Evolutionary conservation across 2,329 filamentous ascomycete genomes (phyloP), one percentile per base, ranked within the genome.

Genomic region (Gaeumannomyces tritici): DNA sequence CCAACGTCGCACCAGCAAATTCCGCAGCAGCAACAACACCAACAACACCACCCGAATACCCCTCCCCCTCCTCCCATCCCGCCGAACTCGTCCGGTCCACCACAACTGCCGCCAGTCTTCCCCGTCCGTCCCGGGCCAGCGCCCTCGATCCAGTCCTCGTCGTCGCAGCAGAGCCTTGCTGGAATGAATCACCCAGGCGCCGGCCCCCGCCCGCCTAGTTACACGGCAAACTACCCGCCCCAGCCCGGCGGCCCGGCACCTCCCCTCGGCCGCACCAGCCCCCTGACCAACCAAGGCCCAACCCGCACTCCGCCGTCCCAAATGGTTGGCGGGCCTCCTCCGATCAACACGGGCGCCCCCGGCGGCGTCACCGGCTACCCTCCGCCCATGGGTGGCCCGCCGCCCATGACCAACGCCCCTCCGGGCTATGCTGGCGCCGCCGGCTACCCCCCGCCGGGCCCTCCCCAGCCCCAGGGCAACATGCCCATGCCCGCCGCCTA

Each of bases 321-420:
- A 73, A 84, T 85, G 81, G 77, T 82, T 66, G 84, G 84, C 69
- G 85, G 85, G 24, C 85, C 85, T 68, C 84, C 85, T 67, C 85
- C 85, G 68, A 88, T 88, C 76, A 87, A 87, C 75, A 88, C 85
- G 63, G 81, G 81, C 66, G 80, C 83, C 66, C 83, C 83, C 64
- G 42, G 42, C 42, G 47, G 47, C 59, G 73, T 82, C 64, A 72
- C 77, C 62, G 84, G 84, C 64, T 88, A 87, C 71, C 84, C 31
- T 5, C 31, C 83, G 31, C 78, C 80, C 65, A 81, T 82, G 76
- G 75, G 75, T 62, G 73, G 73, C 57, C 78, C 77, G 65, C 80
- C 73, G 33, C 75, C 75, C 9, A 68, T 73, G 31, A 33, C 58
- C 76, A 72, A 69, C 79, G 55, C 77, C 78, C 61, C 31, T 7